Percentiles rank a stretch among this genome's conserved stretches.
Conservation (phyloP, 2,329 filamentous ascomycete species). For the Xylaria hypoxylon region DNA sequence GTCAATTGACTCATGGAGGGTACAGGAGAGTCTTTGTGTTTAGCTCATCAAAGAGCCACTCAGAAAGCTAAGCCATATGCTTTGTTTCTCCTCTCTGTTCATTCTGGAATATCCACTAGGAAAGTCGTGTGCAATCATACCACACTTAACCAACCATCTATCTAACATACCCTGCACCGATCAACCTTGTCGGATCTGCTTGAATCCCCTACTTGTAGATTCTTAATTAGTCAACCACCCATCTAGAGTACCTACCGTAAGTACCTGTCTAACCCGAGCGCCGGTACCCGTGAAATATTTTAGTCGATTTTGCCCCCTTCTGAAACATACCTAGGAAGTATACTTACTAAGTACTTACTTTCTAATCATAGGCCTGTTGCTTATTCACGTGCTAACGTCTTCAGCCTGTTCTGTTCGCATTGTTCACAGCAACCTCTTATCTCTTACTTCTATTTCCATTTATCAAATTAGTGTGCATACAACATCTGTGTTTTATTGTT, state of each 20-base stretch:
- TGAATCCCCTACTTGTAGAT: not conserved
- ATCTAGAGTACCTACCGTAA: not conserved
- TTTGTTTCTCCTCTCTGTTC: not conserved
- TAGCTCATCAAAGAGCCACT: not conserved
- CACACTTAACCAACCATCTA: no score
- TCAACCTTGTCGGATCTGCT: slow-evolving; percentile 2
- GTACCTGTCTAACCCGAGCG: not conserved
- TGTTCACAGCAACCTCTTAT: slow-evolving; percentile 2
- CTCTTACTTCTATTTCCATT: not conserved
- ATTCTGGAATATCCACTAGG: slow-evolving; percentile 3
- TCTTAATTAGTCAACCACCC: slow-evolving; percentile 12
- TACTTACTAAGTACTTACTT: not conserved
- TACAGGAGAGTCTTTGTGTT: slow-evolving; percentile 10
- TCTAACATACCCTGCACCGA: no score
- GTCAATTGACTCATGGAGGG: no score
- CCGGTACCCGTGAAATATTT: slow-evolving; percentile 6
- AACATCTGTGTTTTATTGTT: slow-evolving; percentile 42
- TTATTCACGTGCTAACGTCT: slow-evolving; percentile 9
- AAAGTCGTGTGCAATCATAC: not conserved
- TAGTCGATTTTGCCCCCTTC: slow-evolving; percentile 38
- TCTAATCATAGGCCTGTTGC: slow-evolving; percentile 9
- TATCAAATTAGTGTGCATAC: slow-evolving; percentile 34
- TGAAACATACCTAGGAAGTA: not conserved
- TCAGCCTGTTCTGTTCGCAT: slow-evolving; percentile 42
- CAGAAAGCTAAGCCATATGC: not conserved